Evolutionary conservation across 2,329 filamentous ascomycete species (phyloP).

Genomic region (Stenocarpella maydis): DNA sequence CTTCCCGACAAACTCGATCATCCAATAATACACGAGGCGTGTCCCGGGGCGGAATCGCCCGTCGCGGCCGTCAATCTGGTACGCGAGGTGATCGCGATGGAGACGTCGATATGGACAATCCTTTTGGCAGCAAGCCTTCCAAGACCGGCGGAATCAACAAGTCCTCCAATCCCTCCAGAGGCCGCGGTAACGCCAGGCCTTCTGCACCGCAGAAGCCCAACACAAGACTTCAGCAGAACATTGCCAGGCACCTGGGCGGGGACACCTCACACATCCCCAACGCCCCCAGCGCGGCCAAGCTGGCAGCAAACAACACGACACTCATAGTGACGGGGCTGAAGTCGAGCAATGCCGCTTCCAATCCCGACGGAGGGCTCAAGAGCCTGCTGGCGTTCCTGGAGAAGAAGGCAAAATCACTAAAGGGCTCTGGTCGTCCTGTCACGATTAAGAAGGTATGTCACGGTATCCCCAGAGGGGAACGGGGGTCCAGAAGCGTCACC

Average conservation of each 20-base stretch:
- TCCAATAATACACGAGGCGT: slow-evolving; percentile 20
- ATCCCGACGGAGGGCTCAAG: slow-evolving; percentile 71
- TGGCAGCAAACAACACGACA: slow-evolving; percentile 44
- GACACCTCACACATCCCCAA: slow-evolving; percentile 40
- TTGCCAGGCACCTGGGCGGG: slow-evolving; percentile 44
- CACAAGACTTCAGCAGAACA: slow-evolving; percentile 38
- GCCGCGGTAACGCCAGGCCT: slow-evolving; percentile 33
- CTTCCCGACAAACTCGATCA: slow-evolving; percentile 33
- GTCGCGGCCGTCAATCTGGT: slow-evolving; percentile 51
- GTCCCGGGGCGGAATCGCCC: slow-evolving; percentile 59
- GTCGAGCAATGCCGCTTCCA: slow-evolving; percentile 72
- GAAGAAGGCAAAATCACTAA: slow-evolving; percentile 64
- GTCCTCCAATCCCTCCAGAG: slow-evolving; percentile 31
- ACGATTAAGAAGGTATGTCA: slow-evolving; percentile 82
- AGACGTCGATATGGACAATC: slow-evolving; percentile 64
- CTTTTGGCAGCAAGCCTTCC: slow-evolving; percentile 14
- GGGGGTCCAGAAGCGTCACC: slow-evolving; percentile 50
- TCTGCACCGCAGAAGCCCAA: slow-evolving; percentile 35
- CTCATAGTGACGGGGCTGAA: slow-evolving; percentile 69
- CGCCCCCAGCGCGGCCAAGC: slow-evolving; percentile 38
- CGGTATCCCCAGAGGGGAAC: slow-evolving; percentile 52
- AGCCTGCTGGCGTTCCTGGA: slow-evolving; percentile 74
- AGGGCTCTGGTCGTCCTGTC: slow-evolving; percentile 59
- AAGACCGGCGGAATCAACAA: slow-evolving; percentile 46
- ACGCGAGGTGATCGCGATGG: slow-evolving; percentile 61